A percentile compares a stretch with the other conserved stretches of the same genome.
Evolutionary conservation across 2,329 filamentous ascomycete genomes (phyloP).

Genomic region (Cytospora piceae): DNA sequence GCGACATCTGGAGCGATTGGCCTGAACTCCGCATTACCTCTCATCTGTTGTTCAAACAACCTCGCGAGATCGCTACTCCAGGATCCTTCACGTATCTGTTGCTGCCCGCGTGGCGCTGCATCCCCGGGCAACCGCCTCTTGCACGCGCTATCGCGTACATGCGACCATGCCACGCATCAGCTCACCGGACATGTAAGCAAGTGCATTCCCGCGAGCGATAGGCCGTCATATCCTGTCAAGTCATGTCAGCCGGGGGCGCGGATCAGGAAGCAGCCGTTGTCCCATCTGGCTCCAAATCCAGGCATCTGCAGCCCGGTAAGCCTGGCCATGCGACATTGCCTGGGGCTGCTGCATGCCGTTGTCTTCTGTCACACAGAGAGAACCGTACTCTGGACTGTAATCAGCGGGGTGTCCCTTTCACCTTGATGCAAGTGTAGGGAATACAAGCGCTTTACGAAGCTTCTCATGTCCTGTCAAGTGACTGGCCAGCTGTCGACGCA

Average conservation of each 20-base stretch:
- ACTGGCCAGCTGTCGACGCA: not conserved
- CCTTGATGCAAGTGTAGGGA: not conserved
- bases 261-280: not conserved
- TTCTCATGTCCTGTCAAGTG: not conserved
- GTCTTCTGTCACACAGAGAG: too few species aligned
- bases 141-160: not conserved
- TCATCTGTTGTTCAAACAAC: not conserved
- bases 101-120: not conserved
- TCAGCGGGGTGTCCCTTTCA: not conserved
- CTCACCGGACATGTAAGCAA: not conserved
- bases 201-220: not conserved
- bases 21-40: not conserved
- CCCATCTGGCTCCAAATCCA: not conserved
- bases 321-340: not conserved
- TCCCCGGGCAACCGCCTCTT: not conserved
- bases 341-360: not conserved
- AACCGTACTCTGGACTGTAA: not conserved
- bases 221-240: not conserved
- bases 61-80: not conserved
- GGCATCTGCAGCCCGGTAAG: not conserved
- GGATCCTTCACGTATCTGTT: not conserved
- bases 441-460: too few species aligned
- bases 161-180: not conserved
- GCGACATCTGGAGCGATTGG: not conserved
- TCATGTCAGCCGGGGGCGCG: not conserved